phyloP scores from a whole-genome alignment of 2,329 filamentous ascomycete genomes.

The Xylariaceae sp. region DNA sequence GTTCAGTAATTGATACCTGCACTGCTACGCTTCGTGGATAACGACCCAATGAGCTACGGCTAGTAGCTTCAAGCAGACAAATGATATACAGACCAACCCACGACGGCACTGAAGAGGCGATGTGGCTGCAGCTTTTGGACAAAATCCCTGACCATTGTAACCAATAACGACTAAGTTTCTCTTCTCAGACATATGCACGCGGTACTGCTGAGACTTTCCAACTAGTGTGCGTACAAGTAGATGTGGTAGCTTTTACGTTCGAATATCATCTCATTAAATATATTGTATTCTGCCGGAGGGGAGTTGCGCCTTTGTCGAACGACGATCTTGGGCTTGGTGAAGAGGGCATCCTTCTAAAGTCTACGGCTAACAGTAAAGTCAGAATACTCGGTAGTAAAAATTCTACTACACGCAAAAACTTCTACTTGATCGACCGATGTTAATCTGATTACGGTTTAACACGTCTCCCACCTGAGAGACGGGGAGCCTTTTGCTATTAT shows the following conservation, averaged over 20 bases:
- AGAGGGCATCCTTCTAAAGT: no score
- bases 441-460: no score
- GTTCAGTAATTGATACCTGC: no score
- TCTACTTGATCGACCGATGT: no score
- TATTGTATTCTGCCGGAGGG: background rate
- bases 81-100: background rate
- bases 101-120: conserved; percentile 1
- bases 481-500: no score
- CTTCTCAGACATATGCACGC: conserved; percentile 3
- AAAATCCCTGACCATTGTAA: background rate
- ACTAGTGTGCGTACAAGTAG: conserved; percentile 14
- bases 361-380: no score
- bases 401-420: no score
- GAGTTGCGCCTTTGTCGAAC: background rate
- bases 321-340: background rate
- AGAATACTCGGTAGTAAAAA: no score
- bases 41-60: background rate
- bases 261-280: conserved; percentile 17
- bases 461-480: no score
- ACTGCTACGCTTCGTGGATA: no score
- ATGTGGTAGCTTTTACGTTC: conserved; percentile 13
- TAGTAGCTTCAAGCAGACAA: background rate
- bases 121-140: conserved; percentile 21
- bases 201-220: conserved; percentile 24
- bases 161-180: conserved; percentile 15